phyloP scores from a whole-genome alignment of 129 eudicot species.

The sunflower (Helianthus annuus) region DNA sequence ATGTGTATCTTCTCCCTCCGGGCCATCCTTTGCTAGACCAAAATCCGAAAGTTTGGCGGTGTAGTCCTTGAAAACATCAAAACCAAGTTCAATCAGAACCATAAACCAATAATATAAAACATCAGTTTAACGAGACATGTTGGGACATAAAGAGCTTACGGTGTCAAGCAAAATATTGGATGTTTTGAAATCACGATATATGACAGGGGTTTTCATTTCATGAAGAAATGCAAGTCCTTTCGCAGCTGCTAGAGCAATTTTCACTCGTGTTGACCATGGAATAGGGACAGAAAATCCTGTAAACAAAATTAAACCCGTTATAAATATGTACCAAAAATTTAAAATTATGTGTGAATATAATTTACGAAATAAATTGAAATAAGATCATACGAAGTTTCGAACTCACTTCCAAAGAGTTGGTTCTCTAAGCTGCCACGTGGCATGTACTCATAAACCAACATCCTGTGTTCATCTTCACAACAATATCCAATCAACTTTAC shows the following conservation, averaged over 20 bases:
- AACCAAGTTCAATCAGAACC: conserved; percentile 20
- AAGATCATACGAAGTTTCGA: neutral
- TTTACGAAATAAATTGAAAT: neutral
- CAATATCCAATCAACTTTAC: conserved; percentile 95
- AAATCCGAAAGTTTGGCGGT: conserved; percentile 46
- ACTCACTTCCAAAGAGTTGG: conserved; percentile 88
- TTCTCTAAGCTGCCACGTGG: conserved; percentile 93
- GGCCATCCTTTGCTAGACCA: conserved; percentile 45
- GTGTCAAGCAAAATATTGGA: conserved; percentile 73
- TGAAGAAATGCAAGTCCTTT: conserved; percentile 80
- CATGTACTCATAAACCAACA: conserved; percentile 87
- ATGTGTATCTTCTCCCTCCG: conserved; percentile 40
- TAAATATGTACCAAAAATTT: neutral
- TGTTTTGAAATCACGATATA: conserved; percentile 81
- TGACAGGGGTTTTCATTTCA: conserved; percentile 59
- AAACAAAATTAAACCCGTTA: conserved; percentile 1
- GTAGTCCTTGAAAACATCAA: conserved; percentile 32
- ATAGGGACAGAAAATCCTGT: conserved; percentile 68
- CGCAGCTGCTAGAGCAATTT: conserved; percentile 71
- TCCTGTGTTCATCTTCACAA: conserved; percentile 85
- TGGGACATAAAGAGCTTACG: conserved; percentile 29
- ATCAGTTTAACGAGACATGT: neutral
- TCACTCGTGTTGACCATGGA: conserved; percentile 79
- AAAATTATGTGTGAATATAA: neutral
- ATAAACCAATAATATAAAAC: neutral